phyloP scores from a whole-genome alignment of 257 asterid genomes.

The Petrea volubilis region DNA sequence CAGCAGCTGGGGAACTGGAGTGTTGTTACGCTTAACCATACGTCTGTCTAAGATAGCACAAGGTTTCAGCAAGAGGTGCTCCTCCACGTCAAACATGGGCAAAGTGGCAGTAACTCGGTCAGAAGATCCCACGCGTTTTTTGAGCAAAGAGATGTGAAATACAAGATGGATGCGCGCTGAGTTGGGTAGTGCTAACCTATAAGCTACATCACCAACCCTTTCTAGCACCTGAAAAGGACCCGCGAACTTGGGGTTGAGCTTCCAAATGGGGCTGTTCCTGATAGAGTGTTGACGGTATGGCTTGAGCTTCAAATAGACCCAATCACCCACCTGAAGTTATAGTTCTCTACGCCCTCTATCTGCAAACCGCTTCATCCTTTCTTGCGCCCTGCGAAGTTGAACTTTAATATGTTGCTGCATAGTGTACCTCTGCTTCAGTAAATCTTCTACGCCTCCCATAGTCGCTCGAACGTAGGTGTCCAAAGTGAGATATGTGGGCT shows the following conservation, averaged over 20 bases:
- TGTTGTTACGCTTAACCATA: neutral
- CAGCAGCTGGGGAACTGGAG: neutral
- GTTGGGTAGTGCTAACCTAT: neutral
- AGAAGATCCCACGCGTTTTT: neutral
- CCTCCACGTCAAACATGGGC: neutral
- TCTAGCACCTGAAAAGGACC: neutral
- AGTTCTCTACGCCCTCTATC: neutral
- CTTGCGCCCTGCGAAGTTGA: neutral
- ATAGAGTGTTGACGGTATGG: neutral
- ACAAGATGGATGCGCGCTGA: neutral
- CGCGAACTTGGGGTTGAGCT: neutral
- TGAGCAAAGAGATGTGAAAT: neutral
- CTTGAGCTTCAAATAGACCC: neutral
- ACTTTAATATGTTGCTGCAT: no score
- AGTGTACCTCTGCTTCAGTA: no score
- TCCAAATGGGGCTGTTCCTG: neutral
- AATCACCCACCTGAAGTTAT: neutral
- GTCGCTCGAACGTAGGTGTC: neutral
- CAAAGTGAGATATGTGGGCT: neutral
- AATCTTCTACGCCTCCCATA: neutral
- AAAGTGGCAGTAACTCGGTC: neutral
- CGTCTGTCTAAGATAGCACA: neutral
- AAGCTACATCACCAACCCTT: neutral
- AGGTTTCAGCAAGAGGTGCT: neutral
- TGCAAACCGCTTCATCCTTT: neutral